phyloP scores from a whole-genome alignment of 441 rosid species.

The Gossypium lobatum region DNA sequence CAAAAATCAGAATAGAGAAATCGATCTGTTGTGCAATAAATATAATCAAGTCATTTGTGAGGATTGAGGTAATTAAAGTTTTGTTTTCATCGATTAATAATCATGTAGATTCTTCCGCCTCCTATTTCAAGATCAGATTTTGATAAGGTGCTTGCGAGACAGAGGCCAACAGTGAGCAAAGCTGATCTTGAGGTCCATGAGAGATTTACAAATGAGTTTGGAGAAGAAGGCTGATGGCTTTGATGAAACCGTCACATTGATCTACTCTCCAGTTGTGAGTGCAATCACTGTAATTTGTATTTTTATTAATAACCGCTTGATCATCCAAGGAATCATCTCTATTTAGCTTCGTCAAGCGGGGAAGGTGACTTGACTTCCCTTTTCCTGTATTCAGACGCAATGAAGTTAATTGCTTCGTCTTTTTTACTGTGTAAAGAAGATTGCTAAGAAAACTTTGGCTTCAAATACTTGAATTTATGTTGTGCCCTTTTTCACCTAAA shows the following conservation, averaged over 20 bases:
- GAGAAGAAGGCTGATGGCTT: slow-evolving; percentile 84
- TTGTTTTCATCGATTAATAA: slow-evolving; percentile 9
- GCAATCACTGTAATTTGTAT: slow-evolving; percentile 36
- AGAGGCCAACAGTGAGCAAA: slow-evolving; percentile 96
- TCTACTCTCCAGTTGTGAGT: slow-evolving; percentile 23
- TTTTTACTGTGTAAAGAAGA: slow-evolving; percentile 36
- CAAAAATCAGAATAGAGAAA: neutral
- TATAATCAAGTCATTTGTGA: neutral
- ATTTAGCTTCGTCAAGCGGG: slow-evolving; percentile 22
- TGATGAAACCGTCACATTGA: slow-evolving; percentile 11
- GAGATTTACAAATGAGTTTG: slow-evolving; percentile 97
- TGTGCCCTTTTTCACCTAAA: neutral
- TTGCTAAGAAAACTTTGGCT: neutral
- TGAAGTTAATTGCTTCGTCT: slow-evolving; percentile 27
- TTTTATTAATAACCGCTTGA: slow-evolving; percentile 35
- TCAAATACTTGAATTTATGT: neutral
- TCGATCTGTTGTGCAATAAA: too few relatives aligned
- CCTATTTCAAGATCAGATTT: slow-evolving; percentile 80
- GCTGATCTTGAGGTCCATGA: slow-evolving; percentile 89
- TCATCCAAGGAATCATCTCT: slow-evolving; percentile 11
- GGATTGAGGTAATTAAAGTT: neutral
- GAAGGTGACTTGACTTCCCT: slow-evolving; percentile 32
- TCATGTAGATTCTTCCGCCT: slow-evolving; percentile 88
- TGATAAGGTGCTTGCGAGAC: slow-evolving; percentile 95
- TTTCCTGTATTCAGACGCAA: slow-evolving; percentile 31